Evolutionary conservation across 495 filamentous ascomycete genomes (phyloP), one percentile per base, ranked within the genome.

Genomic region (Collariella sp.): DNA sequence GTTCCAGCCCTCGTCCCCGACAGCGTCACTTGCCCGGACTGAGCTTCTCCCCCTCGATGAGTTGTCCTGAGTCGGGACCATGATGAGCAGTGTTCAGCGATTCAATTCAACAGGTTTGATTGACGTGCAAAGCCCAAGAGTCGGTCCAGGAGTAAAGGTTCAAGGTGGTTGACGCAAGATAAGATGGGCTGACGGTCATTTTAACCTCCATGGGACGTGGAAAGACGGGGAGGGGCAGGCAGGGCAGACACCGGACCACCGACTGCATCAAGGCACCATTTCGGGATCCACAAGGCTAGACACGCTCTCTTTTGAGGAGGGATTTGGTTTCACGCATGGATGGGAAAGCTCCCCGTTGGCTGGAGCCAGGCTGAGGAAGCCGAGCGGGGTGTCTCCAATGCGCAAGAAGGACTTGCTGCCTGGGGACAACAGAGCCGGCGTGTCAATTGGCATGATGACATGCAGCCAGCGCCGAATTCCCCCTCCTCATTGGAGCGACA

Each of bases 1-100:
- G 16, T 52, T 50, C 24, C 26, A 46, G 18, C 46, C 55, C 45
- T 59, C 60, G 22, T 58, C 52, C 34, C 52, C 41, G 20, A 18
- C 0, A 2, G 3, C 7, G 19, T 45, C 33, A 42, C 20, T 40
- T 7, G 13, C 51, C 42, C 51, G 20, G 7, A 22, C 20, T 1
- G 41, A 42, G 15, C 51, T 39, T 31, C 51, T 23, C 7, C 51
- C 51, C 51, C 51, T 39, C 5, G 34, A 16, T 7, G 7, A 15
- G 11, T 3, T 18, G 13, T 46, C 34, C 24, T 7, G 7, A 5
- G 44, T 45, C 9, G 39, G 39, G 19, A 26, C 2, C 50, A 45
- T 49, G 50, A 33, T 34, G 40, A 24, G 22, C 12, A 12, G 22
- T 12, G 23, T 2, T 18, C 23, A 35, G 42, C 33, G 18, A 12